Base-by-base conservation (phyloP, 108 stramenopile species). In the Fragilaria crotonensis region DNA sequence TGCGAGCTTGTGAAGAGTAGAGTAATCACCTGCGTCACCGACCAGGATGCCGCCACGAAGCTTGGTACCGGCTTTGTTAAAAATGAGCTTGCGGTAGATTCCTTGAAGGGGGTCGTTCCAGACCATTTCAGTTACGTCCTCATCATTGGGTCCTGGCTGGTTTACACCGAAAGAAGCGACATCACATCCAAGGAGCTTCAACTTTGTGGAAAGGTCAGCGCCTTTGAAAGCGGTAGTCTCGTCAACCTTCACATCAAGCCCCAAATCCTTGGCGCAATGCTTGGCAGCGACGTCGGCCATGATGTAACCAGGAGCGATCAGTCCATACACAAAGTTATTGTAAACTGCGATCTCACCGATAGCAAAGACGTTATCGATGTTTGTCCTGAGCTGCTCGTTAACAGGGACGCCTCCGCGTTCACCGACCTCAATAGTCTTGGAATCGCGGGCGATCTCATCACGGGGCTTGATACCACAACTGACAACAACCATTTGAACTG, bases 101-200 rank as follows among this genome's bases (percentile, higher is more conserved):
- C 88, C 86, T 45, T 62, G 52, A 33, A 93, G 57, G 4, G 89
- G 87, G 76, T 96, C 95, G 51, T 96, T 88, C 89, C 91, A 96
- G 22, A 85, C 85, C 25, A 96, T 68, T 49, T 85, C 77, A 26
- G 81, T 67, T 19, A 87, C 89, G 60, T 92, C 90, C 2, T 63
- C 63, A 62, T 92, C 89, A 56, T 91, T 90, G 0, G 89, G 79
- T n/a, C 47, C 41, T 14, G 89, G 89, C 58, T 90, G 84, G 44
- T 90, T 90, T 41, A 84, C 81, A 20, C 95, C 95, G 73, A 96
- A 96, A 22, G 87, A 91, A 1, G 95, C 95, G 36, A 96, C 95
- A 64, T 96, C 95, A 48, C 93, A 93, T 5, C 95, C 95, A 62
- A 96, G 81, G 52, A 96, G 80, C 80, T 96, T 96, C 54, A 96